These are phyloP conservation scores for Lentinula edodes DNA, from an alignment of 768 basidiomycete genomes.

Conservation along the genomic window DNA sequence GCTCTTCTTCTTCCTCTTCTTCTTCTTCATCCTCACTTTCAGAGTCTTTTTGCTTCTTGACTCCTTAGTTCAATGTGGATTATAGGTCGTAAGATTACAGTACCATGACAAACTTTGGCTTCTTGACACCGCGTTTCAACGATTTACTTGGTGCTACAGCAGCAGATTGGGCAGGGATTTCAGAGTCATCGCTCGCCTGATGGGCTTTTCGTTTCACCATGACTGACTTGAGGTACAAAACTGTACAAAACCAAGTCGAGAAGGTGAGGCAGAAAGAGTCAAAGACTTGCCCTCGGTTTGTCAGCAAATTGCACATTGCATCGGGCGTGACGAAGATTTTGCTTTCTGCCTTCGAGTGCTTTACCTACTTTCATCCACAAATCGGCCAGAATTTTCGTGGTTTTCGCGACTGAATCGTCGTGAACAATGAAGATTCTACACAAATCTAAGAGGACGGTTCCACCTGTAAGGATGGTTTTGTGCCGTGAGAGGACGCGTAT, in stretches of 20 bases:
- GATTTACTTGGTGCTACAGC: neutral
- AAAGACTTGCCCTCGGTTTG: neutral
- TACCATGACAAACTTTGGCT: conserved; percentile 4
- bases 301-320: neutral
- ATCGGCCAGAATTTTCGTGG: neutral
- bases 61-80: conserved; percentile 14
- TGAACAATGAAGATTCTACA: conserved; percentile 84
- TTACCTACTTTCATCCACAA: neutral
- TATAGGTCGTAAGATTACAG: neutral
- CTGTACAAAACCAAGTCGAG: neutral
- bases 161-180: neutral
- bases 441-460: conserved; percentile 75
- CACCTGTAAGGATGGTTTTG: conserved; percentile 52
- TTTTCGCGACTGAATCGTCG: conserved; percentile 21
- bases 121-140: neutral
- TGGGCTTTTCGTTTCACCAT: conserved; percentile 1
- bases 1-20: conserved; percentile 7
- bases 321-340: neutral
- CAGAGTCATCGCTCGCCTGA: neutral
- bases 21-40: neutral
- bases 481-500: conserved; percentile 12
- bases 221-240: neutral
- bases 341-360: neutral
- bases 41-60: conserved; percentile 10
- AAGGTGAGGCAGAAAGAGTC: neutral